Conservation (phyloP, 2,329 filamentous ascomycete genomes). For the Talaromyces sp. region DNA sequence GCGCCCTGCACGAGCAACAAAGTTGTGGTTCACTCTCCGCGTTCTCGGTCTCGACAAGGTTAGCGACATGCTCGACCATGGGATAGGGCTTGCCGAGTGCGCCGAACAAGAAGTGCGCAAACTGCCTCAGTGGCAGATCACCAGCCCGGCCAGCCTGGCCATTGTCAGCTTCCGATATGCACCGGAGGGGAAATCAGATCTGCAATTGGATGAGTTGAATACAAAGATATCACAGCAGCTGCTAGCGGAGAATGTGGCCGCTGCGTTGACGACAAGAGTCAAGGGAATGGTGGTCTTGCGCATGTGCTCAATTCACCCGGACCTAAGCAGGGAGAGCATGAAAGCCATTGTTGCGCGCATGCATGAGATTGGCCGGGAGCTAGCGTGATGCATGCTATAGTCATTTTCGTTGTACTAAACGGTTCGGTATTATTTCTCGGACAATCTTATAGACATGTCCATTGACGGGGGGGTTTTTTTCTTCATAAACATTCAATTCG, state of each 20-base stretch:
- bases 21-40: conserved; percentile 18
- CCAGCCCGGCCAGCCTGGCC: conserved; percentile 1
- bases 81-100: conserved; percentile 4
- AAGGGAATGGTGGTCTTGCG: neutral
- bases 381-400: neutral
- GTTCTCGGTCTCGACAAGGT: conserved; percentile 15
- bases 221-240: neutral
- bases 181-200: neutral
- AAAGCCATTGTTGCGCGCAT: neutral
- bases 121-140: conserved; percentile 7
- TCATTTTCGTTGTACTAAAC: too few relatives aligned
- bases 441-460: too few relatives aligned
- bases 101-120: neutral
- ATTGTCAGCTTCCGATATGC: conserved; percentile 14
- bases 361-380: neutral
- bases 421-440: too few relatives aligned
- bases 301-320: conserved; percentile 3
- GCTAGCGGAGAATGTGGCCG: neutral
- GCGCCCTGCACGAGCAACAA: conserved; percentile 16
- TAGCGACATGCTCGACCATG: conserved; percentile 17
- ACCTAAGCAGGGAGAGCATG: neutral
- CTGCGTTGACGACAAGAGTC: neutral
- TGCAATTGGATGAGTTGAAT: conserved; percentile 9
- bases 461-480: too few relatives aligned
- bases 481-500: too few relatives aligned